phyloP scores from a whole-genome alignment of 345 rosid species.

The Nasturtium officinale region DNA sequence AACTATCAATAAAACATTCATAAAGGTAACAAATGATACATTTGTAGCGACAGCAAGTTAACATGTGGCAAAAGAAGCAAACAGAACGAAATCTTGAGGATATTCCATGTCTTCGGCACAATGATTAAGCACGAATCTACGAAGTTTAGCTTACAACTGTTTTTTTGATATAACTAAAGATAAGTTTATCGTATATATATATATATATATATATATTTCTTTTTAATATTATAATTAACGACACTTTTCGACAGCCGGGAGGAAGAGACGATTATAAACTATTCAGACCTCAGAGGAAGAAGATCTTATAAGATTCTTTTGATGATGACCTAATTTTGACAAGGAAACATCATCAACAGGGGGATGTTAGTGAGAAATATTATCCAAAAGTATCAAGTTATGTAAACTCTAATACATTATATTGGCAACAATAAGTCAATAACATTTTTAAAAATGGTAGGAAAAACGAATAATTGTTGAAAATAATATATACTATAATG shows the following conservation, averaged over 20 bases:
- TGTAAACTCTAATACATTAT: neutral
- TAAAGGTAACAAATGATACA: conserved; percentile 5
- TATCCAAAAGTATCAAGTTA: conserved; percentile 10
- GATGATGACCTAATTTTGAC: conserved; percentile 40
- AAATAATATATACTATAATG: neutral
- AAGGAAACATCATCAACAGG: conserved; percentile 28
- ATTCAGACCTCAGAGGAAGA: conserved; percentile 18
- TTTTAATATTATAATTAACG: conserved; percentile 2
- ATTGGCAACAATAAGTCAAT: neutral
- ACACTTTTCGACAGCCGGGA: conserved; percentile 37
- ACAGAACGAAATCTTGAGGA: conserved; percentile 41
- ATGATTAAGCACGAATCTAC: conserved; percentile 43
- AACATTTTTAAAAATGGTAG: neutral
- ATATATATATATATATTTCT: neutral
- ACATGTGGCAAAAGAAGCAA: conserved; percentile 47
- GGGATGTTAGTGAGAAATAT: conserved; percentile 8
- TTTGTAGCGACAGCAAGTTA: conserved; percentile 33
- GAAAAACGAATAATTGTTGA: neutral
- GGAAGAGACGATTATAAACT: conserved; percentile 24
- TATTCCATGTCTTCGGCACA: conserved; percentile 44
- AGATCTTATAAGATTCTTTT: conserved; percentile 38
- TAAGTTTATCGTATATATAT: neutral
- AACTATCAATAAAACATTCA: conserved; percentile 1
- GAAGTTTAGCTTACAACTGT: conserved; percentile 29
- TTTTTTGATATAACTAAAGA: conserved; percentile 2